phyloP scores from a whole-genome alignment of 176 grass and related monocot genomes.

The Cocos nucifera region DNA sequence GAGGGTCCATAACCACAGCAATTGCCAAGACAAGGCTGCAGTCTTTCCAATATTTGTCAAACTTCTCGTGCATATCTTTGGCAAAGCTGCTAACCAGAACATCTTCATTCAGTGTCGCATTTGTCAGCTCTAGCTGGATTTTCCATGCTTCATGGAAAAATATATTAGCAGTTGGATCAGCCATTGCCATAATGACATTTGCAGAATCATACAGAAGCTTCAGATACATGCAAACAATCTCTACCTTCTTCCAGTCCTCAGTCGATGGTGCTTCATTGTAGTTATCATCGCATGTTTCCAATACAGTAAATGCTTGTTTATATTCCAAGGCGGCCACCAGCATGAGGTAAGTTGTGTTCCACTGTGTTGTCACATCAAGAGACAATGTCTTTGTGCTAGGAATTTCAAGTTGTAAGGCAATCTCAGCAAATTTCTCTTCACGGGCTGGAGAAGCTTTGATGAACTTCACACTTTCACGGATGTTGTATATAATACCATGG shows the following conservation, averaged over 20 bases:
- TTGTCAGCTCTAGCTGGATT: conserved; percentile 60
- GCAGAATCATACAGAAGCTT: conserved; percentile 73
- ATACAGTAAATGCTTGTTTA: conserved; percentile 49
- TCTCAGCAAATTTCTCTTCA: conserved; percentile 71
- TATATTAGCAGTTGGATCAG: conserved; percentile 67
- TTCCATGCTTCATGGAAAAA: conserved; percentile 93
- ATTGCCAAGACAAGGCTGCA: conserved; percentile 77
- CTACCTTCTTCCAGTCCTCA: conserved; percentile 73
- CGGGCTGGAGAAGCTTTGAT: conserved; percentile 62
- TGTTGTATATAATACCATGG: conserved; percentile 75
- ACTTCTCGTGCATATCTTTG: conserved; percentile 75
- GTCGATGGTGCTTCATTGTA: conserved; percentile 72
- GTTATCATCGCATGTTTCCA: conserved; percentile 76
- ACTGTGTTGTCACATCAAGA: conserved; percentile 78
- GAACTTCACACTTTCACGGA: conserved; percentile 88
- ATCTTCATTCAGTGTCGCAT: conserved; percentile 44
- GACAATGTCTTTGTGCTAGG: conserved; percentile 59
- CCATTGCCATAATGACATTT: conserved; percentile 43
- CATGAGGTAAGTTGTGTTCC: conserved; percentile 88
- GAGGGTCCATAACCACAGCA: conserved; percentile 85
- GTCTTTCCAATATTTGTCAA: conserved; percentile 94
- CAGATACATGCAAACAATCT: conserved; percentile 53
- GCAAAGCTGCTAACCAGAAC: conserved; percentile 45
- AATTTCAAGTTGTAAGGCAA: conserved; percentile 58
- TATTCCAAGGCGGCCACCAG: conserved; percentile 79